Base-by-base conservation (phyloP, 441 rosid species). In the Cnidoscolus chayamansa region DNA sequence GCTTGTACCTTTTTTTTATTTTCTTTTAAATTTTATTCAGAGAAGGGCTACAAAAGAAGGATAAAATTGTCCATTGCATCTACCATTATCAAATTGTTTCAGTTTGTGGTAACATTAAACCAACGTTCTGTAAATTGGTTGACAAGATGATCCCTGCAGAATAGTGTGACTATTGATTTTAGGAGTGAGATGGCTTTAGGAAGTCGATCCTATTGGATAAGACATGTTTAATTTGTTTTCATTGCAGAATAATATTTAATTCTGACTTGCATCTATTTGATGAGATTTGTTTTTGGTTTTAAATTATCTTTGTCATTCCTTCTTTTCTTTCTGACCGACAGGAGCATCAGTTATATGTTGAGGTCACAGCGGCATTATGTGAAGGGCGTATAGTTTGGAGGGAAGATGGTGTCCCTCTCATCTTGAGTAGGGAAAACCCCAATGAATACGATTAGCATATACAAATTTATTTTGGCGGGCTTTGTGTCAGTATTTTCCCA, bases 341-440 rank as follows among this genome's bases (percentile, higher is more conserved):
- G 97, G 97, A 91, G 79, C 97, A 91, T 80, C 76, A 63, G 47
- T 81, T 94, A 56, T 94, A 88, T 61, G 96, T 86, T 8, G 91
- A 94, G 67, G 93, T 88, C 49, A 73, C 77, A 10, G 79, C 82
- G 65, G 95, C 96, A 3, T 62, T 94, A 20, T 91, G 97, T 19
- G 93, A 91, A 77, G 93, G 83, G 16, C 88, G 92, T 30, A 78
- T 94, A 58, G 76, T 74, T 73, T 90, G 95, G 95, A 85, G 97
- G 81, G 88, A 88, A 72, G 98, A 94, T n/a, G 95, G 91, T 0
- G 92, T 90, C 59, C 97, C 97, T 73, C 80, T 90, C 74, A 87
- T 94, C 40, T 87, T 53, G 63, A 87, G 86, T 80, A 85, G 81
- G 84, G 84, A 81, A 20, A 78, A 85, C 40, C 87, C 84, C 1